Evolutionary conservation across 2,329 filamentous ascomycete species (phyloP).

Genomic region (Echinosphaeria canescens): DNA sequence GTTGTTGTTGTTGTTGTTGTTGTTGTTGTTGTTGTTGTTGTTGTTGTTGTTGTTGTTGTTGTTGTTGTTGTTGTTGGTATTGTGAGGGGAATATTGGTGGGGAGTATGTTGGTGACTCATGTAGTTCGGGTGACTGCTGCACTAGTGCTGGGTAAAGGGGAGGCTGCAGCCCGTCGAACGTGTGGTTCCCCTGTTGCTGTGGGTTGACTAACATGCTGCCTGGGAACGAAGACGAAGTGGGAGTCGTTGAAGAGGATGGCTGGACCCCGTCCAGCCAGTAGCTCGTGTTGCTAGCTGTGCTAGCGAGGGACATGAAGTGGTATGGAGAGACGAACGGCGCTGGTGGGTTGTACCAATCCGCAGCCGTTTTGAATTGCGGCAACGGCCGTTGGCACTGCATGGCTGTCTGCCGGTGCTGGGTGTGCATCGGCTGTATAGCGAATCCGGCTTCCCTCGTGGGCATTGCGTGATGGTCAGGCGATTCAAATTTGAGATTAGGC

Average conservation of each 20-base stretch:
- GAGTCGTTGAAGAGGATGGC: slow-evolving; percentile 4
- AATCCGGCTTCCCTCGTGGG: too few relatives aligned
- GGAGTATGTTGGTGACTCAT: too few relatives aligned
- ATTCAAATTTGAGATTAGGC: slow-evolving; percentile 13
- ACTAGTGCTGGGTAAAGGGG: neutral
- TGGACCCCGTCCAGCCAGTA: slow-evolving; percentile 17
- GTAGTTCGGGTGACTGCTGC: too few relatives aligned
- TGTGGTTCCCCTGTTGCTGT: neutral
- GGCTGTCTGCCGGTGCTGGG: slow-evolving; percentile 10
- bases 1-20: too few relatives aligned
- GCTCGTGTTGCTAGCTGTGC: slow-evolving; percentile 12
- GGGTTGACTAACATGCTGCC: neutral
- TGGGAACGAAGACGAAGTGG: slow-evolving; percentile 8
- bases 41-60: too few relatives aligned
- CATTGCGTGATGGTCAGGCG: too few relatives aligned
- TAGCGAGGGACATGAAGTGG: slow-evolving; percentile 18
- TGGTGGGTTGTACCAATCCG: slow-evolving; percentile 29
- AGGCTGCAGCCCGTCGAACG: neutral
- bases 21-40: too few relatives aligned
- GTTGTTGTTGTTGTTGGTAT: too few relatives aligned
- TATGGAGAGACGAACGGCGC: slow-evolving; percentile 30
- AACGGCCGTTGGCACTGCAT: slow-evolving; percentile 17
- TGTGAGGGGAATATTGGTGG: too few relatives aligned
- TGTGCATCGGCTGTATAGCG: too few relatives aligned
- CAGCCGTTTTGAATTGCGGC: slow-evolving; percentile 15